Evolutionary conservation across 352 stramenopile species (phyloP).

Genomic region (Globisporangium polare): DNA sequence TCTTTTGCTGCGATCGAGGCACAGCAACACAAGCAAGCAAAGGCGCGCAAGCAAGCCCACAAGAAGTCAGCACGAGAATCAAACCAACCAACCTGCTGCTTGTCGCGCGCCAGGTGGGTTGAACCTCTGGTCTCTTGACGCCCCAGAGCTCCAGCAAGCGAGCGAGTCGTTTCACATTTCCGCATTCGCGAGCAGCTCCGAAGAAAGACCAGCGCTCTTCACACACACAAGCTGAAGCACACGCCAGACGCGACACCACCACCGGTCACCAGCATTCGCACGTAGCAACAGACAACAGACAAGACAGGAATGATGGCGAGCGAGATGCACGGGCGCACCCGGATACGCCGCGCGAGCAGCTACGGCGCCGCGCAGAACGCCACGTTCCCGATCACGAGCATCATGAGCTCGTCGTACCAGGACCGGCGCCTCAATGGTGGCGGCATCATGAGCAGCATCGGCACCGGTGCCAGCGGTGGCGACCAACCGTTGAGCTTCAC

Average conservation of each 20-base stretch:
- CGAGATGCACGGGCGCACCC: slow-evolving; percentile 4
- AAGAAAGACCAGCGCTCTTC: too few species aligned
- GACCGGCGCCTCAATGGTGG: not conserved
- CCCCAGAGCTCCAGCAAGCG: too few species aligned
- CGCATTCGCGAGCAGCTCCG: too few species aligned
- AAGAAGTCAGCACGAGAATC: not conserved
- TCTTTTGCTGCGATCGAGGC: slow-evolving; percentile 3
- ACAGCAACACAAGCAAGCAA: not conserved
- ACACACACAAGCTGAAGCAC: not conserved
- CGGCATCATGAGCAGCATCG: not conserved
- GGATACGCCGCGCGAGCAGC: slow-evolving; percentile 16
- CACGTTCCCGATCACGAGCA: slow-evolving; percentile 2
- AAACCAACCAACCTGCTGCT: not conserved
- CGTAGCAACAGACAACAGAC: not conserved
- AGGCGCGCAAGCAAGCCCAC: not conserved
- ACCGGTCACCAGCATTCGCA: not conserved
- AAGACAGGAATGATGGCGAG: not conserved
- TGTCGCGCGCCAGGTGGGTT: too few species aligned
- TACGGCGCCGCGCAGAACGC: slow-evolving; percentile 5
- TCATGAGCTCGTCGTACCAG: slow-evolving; percentile 17
- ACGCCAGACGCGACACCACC: not conserved
- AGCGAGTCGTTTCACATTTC: too few species aligned
- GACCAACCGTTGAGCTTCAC: slow-evolving; percentile 7
- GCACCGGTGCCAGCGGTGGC: not conserved
- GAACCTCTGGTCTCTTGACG: too few species aligned